phyloP scores from a whole-genome alignment of 2,329 filamentous ascomycete species.

The Trichophyton schoenleinii region DNA sequence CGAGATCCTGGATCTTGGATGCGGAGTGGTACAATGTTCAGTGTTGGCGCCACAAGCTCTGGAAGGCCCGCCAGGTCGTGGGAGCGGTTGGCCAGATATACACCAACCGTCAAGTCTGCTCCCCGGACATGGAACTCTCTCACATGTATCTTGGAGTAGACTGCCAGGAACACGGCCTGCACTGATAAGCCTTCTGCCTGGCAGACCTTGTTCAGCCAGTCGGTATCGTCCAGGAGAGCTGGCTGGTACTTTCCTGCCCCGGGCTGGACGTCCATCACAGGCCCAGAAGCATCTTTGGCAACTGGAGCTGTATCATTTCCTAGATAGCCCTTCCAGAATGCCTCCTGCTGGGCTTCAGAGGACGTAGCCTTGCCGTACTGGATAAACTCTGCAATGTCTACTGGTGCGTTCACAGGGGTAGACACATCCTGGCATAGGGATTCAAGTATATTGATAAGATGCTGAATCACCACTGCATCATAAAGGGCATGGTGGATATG shows the following conservation, averaged over 20 bases:
- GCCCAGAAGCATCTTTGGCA: background rate
- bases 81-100: constrained; percentile 72
- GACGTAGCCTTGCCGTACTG: constrained; percentile 21
- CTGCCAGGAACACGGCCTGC: constrained; percentile 65
- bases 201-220: constrained; percentile 32
- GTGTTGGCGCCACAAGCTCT: constrained; percentile 51
- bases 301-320: background rate
- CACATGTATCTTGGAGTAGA: constrained; percentile 38
- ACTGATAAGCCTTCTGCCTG: constrained; percentile 48
- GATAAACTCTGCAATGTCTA: constrained; percentile 33
- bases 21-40: constrained; percentile 64
- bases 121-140: background rate
- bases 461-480: constrained; percentile 65
- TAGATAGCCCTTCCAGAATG: constrained; percentile 37
- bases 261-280: background rate
- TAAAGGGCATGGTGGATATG: constrained; percentile 78
- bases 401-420: constrained; percentile 12
- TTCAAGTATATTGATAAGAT: constrained; percentile 45
- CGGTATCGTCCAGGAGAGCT: constrained; percentile 33
- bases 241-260: constrained; percentile 33
- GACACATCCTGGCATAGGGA: constrained; percentile 27
- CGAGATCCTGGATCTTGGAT: constrained; percentile 30
- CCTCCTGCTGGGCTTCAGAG: constrained; percentile 21
- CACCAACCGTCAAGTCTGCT: constrained; percentile 50
- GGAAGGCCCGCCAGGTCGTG: constrained; percentile 40